A percentile compares a stretch with the other conserved stretches of the same genome.
Conservation (phyloP, 2,329 filamentous ascomycete species). For the Aureobasidium sp. region DNA sequence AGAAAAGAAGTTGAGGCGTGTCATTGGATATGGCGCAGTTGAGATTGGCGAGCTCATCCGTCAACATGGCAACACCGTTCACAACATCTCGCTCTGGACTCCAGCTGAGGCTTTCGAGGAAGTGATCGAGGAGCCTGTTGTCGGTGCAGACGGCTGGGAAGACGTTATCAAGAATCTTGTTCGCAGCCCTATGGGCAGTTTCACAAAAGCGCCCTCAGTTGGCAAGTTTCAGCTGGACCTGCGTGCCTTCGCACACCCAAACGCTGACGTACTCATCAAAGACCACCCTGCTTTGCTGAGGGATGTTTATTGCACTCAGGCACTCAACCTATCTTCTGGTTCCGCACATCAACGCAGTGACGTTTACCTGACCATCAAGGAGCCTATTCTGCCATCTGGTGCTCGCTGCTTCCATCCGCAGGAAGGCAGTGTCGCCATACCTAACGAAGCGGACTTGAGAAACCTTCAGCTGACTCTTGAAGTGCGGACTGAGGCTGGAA, state of each 20-base stretch:
- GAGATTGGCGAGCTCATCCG: slow-evolving; percentile 57
- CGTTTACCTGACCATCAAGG: slow-evolving; percentile 82
- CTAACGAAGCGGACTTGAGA: slow-evolving; percentile 53
- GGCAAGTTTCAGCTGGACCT: slow-evolving; percentile 61
- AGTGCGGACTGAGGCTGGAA: slow-evolving; percentile 68
- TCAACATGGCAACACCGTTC: background rate
- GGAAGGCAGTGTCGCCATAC: slow-evolving; percentile 68
- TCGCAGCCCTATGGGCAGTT: slow-evolving; percentile 62
- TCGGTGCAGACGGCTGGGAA: slow-evolving; percentile 57
- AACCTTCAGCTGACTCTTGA: slow-evolving; percentile 87
- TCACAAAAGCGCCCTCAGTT: slow-evolving; percentile 28
- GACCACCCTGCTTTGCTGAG: slow-evolving; percentile 82
- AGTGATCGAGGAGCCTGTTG: background rate
- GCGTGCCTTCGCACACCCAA: slow-evolving; percentile 65
- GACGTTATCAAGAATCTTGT: slow-evolving; percentile 65
- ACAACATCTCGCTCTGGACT: slow-evolving; percentile 12
- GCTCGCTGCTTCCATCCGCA: slow-evolving; percentile 60
- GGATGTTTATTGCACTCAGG: slow-evolving; percentile 68
- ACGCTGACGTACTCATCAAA: slow-evolving; percentile 73
- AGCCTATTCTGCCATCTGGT: slow-evolving; percentile 65
- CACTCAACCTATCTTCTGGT: slow-evolving; percentile 89
- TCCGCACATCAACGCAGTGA: slow-evolving; percentile 84
- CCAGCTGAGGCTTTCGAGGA: slow-evolving; percentile 11
- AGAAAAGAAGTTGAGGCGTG: slow-evolving; percentile 51
- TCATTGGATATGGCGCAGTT: slow-evolving; percentile 67